Percentiles rank a stretch among this genome's conserved stretches.
Conservation (phyloP, 2,329 filamentous ascomycete genomes). For the Aspergillus versicolor region DNA sequence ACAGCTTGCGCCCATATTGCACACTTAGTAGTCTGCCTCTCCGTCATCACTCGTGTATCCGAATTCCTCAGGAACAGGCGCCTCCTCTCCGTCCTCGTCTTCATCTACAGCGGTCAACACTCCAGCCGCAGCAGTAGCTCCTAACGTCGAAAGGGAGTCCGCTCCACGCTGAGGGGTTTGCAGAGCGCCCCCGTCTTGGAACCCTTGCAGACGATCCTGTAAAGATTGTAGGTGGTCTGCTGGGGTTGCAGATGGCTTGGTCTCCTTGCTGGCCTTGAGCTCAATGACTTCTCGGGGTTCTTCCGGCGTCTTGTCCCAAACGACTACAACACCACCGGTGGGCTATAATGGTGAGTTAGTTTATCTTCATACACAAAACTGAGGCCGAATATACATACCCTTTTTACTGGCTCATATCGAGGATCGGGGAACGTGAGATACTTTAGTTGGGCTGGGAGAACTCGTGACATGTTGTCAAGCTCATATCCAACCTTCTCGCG, state of each 20-base stretch:
- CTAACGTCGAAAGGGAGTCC: conserved; percentile 32
- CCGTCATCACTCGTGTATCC: conserved; percentile 47
- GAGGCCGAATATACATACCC: conserved; percentile 57
- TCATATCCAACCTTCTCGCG: conserved; percentile 98
- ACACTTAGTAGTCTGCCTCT: conserved; percentile 27
- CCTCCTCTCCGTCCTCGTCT: conserved; percentile 50
- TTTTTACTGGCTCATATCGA: conserved; percentile 89
- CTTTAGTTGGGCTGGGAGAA: conserved; percentile 88
- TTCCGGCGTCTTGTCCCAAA: conserved; percentile 77
- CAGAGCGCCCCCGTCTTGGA: conserved; percentile 33
- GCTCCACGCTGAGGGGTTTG: conserved; percentile 33
- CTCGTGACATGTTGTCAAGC: conserved; percentile 93
- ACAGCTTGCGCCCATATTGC: conserved; percentile 29
- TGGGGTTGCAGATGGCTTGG: conserved; percentile 38
- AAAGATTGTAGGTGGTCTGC: background rate
- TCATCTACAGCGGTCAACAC: conserved; percentile 88
- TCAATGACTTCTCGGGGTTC: conserved; percentile 81
- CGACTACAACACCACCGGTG: conserved; percentile 89
- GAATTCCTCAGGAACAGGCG: conserved; percentile 48
- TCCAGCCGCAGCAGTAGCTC: conserved; percentile 71
- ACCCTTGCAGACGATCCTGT: conserved; percentile 41
- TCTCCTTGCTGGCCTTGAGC: conserved; percentile 80
- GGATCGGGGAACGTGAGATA: conserved; percentile 90
- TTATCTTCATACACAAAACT: background rate
- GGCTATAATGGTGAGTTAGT: conserved; percentile 55